phyloP scores from a whole-genome alignment of 2,329 filamentous ascomycete species.

The Shiraia sp. region DNA sequence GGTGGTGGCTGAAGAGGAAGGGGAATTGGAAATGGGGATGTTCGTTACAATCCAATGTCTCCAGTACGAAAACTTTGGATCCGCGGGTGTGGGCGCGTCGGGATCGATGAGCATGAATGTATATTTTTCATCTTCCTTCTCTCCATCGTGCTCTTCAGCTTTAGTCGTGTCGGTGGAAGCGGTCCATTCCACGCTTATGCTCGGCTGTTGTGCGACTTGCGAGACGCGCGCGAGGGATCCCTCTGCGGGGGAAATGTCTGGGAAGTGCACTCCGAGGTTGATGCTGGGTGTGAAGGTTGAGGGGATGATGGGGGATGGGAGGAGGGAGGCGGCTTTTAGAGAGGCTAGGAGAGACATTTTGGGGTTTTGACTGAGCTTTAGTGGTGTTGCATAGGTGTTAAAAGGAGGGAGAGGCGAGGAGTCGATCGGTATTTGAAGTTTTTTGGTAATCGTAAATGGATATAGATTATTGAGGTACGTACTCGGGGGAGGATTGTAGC shows the following conservation, averaged over 20 bases:
- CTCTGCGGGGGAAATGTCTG: slow-evolving; percentile 23
- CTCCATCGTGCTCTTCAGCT: no score
- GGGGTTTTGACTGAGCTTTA: slow-evolving; percentile 1
- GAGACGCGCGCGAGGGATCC: slow-evolving; percentile 43
- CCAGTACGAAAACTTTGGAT: slow-evolving; percentile 61
- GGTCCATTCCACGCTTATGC: slow-evolving; percentile 36
- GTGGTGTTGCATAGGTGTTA: neutral
- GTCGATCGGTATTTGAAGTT: neutral
- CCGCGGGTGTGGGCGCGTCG: slow-evolving; percentile 59
- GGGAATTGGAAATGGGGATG: slow-evolving; percentile 8
- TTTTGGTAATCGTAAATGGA: no score
- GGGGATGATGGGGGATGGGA: slow-evolving; percentile 47
- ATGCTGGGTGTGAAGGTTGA: slow-evolving; percentile 49
- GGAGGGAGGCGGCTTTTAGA: slow-evolving; percentile 29
- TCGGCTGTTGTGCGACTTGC: slow-evolving; percentile 24
- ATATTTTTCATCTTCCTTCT: no score
- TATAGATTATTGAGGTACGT: neutral
- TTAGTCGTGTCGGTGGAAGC: slow-evolving; percentile 3
- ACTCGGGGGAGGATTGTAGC: slow-evolving; percentile 2
- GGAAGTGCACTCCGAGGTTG: slow-evolving; percentile 44
- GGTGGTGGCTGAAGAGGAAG: no score
- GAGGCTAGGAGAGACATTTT: slow-evolving; percentile 31
- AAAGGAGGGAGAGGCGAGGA: neutral
- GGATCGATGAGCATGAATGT: slow-evolving; percentile 58
- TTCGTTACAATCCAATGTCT: slow-evolving; percentile 55